Evolutionary conservation across 2,329 filamentous ascomycete species (phyloP), one percentile per base, ranked within the genome.

Genomic region (Colletotrichum sp.): DNA sequence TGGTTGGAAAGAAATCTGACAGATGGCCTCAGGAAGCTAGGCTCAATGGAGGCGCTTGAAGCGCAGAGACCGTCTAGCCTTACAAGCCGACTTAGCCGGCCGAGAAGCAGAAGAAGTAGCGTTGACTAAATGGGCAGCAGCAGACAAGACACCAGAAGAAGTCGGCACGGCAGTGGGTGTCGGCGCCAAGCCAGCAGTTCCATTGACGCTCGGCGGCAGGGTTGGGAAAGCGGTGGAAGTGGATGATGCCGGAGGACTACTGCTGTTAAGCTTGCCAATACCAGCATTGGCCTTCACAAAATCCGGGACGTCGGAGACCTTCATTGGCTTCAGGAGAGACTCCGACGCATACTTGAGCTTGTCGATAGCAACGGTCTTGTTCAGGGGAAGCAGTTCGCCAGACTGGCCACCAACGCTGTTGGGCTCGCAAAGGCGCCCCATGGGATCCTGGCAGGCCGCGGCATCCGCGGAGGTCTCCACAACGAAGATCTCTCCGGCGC

Each of bases 351-450:
- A 7, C 43, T 13, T 13, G 6, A 52, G 43, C 43, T 52, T 52
- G 1, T 52, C 43, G n/a, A 52, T 52, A 21, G 43, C 43, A 52
- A 52, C n/a, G n/a, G 43, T 52, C 12, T 52, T 52, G n/a, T 52
- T 52, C n/a, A 52, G 43, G 10, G 43, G 43, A 52, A 52, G 43
- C 43, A 52, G 43, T 21, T 52, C n/a, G 43, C 43, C 43, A 7
- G 43, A 52, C 43, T 52, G 43, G 6, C 43, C n/a, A 52, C 43
- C n/a, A 21, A 52, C 43, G 10, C 43, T 52, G n/a, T 52, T 52
- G 6, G 43, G 43, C n/a, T 52, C 43, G n/a, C 71, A 71, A 81
- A 83, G 64, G 76, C 71, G 28, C 80, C 81, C 82, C n/a, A 84
- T 69, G 14, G 73, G 74, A 10, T 77, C 77, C 24, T 78, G 76